Conservation (phyloP, 108 stramenopile genomes). For the Cylindrotheca fusiformis region DNA sequence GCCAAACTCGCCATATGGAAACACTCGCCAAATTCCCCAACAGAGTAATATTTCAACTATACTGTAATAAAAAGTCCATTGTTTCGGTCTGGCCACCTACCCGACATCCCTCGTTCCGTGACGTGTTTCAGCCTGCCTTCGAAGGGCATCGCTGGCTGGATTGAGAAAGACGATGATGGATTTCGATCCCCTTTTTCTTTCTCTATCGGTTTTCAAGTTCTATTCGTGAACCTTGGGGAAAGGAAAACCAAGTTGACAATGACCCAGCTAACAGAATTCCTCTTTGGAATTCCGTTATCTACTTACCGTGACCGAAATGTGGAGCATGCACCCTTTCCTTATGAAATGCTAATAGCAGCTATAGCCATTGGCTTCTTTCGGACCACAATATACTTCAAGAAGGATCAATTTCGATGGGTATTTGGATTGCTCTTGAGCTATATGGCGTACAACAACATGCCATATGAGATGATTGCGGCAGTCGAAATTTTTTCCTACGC, state of each 20-base stretch:
- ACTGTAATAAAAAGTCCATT: no score
- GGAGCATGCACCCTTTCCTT: slow-evolving; percentile 33
- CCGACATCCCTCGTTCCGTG: no score
- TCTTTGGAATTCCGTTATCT: slow-evolving; percentile 44
- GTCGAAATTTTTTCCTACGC: slow-evolving; percentile 73
- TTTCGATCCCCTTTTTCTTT: background rate
- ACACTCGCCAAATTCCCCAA: no score
- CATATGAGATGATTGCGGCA: slow-evolving; percentile 63
- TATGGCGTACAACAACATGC: slow-evolving; percentile 52
- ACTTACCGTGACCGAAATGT: slow-evolving; percentile 37
- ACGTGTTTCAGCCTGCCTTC: no score
- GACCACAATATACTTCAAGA: slow-evolving; percentile 48
- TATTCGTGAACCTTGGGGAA: background rate
- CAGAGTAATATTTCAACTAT: no score
- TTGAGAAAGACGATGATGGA: background rate
- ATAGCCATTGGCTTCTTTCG: slow-evolving; percentile 71
- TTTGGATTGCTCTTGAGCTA: slow-evolving; percentile 47
- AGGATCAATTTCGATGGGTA: slow-evolving; percentile 31
- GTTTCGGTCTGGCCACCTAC: no score
- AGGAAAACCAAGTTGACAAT: slow-evolving; percentile 1
- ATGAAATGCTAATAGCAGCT: slow-evolving; percentile 54
- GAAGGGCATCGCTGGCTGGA: background rate
- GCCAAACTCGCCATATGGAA: no score
- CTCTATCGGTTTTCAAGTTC: background rate
- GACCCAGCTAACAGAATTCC: slow-evolving; percentile 14